Conservation (phyloP, 768 basidiomycete genomes). For the Russula olivacea region DNA sequence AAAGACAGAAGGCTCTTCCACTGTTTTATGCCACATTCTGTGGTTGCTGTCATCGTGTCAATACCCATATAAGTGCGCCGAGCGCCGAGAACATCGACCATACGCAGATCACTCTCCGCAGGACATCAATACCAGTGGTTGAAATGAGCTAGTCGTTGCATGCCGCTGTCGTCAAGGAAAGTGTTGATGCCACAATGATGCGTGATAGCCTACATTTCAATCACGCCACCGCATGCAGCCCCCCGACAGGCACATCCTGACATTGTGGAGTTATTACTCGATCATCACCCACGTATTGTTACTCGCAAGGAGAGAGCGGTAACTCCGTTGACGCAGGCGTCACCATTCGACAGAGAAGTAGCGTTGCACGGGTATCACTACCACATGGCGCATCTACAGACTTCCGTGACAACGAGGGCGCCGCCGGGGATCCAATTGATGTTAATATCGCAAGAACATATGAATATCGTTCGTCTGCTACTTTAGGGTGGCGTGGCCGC, state of each 20-base stretch:
- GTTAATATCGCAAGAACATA: no score
- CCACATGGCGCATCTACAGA: background rate
- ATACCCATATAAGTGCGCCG: no score
- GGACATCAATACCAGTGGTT: background rate
- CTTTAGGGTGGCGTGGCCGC: no score
- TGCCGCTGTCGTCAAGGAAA: background rate
- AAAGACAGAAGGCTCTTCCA: background rate
- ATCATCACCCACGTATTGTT: background rate
- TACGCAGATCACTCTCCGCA: background rate
- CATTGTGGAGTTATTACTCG: background rate
- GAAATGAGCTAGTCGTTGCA: background rate
- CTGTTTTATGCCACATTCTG: background rate
- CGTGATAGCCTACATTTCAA: background rate
- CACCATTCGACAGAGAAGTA: background rate
- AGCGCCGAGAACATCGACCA: no score
- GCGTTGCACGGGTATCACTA: background rate
- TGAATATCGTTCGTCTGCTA: no score
- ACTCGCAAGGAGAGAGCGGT: background rate
- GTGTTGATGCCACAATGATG: background rate
- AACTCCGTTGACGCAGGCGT: background rate
- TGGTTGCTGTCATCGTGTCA: background rate
- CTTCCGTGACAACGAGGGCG: no score
- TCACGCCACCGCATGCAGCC: background rate
- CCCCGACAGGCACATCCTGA: background rate
- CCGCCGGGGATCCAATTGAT: no score